Conservation (phyloP, 345 rosid species). For the Dipteronia dyeriana region DNA sequence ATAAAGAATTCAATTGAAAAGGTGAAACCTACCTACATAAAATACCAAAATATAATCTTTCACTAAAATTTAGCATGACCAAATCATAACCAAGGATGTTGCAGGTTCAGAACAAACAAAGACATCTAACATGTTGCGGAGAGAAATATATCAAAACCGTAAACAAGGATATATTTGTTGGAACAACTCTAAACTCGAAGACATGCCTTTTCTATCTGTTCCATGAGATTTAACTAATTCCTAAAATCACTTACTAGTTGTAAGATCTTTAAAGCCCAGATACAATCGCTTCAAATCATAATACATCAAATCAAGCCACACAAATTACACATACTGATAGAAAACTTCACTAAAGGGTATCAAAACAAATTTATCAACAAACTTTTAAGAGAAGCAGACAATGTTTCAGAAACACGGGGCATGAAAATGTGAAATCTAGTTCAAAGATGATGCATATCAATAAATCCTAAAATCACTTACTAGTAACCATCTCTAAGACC, state of each 20-base stretch:
- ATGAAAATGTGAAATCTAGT: neutral
- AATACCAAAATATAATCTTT: neutral
- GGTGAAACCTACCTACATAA: neutral
- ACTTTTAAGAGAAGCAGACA: neutral
- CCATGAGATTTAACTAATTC: too few relatives aligned
- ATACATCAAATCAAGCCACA: neutral
- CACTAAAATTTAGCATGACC: neutral
- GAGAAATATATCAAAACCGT: neutral
- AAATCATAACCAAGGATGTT: neutral
- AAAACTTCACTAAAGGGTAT: neutral
- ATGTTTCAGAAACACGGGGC: neutral
- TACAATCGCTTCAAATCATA: neutral
- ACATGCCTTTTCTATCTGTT: neutral
- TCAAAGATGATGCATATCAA: neutral
- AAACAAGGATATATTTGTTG: neutral
- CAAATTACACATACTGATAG: neutral
- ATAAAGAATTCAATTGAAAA: neutral
- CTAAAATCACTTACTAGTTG: too few relatives aligned
- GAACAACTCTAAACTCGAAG: neutral
- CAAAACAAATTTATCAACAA: neutral
- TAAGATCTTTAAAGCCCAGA: too few relatives aligned
- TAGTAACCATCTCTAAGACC: conserved; percentile 97
- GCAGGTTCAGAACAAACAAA: too few relatives aligned
- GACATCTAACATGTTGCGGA: neutral
- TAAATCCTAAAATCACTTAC: conserved; percentile 41